Conservation (phyloP, 495 filamentous ascomycete species). For the Trichoderma parareesei region DNA sequence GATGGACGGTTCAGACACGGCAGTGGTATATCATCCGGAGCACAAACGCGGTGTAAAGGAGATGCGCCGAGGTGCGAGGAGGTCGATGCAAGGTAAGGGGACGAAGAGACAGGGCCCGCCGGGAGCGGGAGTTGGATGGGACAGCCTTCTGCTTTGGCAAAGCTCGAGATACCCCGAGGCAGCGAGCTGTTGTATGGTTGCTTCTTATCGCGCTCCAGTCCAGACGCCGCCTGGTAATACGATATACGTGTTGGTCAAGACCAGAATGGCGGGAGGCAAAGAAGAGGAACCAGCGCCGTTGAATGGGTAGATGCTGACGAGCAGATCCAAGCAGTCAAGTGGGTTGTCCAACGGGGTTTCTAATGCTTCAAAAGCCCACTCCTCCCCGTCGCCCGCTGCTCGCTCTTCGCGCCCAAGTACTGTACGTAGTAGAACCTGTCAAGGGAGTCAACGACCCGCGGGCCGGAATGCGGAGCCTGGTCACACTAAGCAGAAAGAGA, state of each 20-base stretch:
- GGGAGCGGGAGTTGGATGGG: neutral
- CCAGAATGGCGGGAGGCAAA: neutral
- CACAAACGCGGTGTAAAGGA: neutral
- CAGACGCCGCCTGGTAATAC: no score
- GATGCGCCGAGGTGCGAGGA: neutral
- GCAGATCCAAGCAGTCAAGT: neutral
- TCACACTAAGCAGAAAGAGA: neutral
- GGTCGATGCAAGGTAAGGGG: neutral
- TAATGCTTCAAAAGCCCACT: constrained; percentile 1
- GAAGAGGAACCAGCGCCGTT: neutral
- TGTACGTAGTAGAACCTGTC: no score
- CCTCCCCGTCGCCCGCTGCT: neutral
- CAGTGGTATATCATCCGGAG: neutral
- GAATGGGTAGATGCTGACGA: constrained; percentile 3
- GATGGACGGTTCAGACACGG: neutral
- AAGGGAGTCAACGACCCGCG: neutral
- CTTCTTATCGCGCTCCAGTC: no score
- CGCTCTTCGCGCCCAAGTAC: neutral
- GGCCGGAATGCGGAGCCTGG: constrained; percentile 8
- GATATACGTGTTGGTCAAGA: neutral
- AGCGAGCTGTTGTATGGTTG: no score
- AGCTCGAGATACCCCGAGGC: no score
- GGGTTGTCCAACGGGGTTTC: neutral
- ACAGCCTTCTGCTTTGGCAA: neutral
- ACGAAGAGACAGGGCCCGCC: neutral